phyloP scores from a whole-genome alignment of 148 eudicot species.

The Agrostemma githago region DNA sequence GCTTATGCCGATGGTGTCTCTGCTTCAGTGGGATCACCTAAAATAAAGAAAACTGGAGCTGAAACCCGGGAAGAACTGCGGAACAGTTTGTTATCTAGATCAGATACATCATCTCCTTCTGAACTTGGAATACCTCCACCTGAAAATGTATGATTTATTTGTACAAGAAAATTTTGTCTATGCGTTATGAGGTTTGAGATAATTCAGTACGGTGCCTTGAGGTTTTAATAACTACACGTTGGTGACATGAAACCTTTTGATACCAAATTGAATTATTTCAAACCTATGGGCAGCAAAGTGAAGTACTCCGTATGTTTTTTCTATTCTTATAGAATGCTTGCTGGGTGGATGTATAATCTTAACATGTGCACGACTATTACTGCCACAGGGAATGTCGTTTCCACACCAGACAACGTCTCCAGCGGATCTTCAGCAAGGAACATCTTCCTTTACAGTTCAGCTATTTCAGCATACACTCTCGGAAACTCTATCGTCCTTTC shows the following conservation, averaged over 20 bases:
- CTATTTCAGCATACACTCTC: constrained; percentile 85
- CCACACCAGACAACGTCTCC: constrained; percentile 47
- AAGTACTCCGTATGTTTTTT: neutral
- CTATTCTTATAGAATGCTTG: neutral
- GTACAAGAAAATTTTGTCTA: neutral
- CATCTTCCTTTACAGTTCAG: constrained; percentile 77
- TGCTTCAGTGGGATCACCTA: constrained; percentile 64
- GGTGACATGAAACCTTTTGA: neutral
- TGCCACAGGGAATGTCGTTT: constrained; percentile 50
- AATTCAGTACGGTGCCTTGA: neutral
- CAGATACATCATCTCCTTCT: constrained; percentile 45
- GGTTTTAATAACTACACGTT: neutral
- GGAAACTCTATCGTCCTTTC: constrained; percentile 89
- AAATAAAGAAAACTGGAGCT: constrained; percentile 83
- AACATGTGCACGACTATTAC: constrained; percentile 3
- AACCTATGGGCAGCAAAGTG: neutral
- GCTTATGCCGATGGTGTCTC: constrained; percentile 56
- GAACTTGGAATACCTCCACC: constrained; percentile 43
- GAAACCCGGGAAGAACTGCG: constrained; percentile 87
- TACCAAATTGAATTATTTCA: neutral
- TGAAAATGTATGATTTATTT: constrained; percentile 48
- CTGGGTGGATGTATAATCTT: neutral
- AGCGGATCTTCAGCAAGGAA: constrained; percentile 60
- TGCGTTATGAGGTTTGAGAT: neutral
- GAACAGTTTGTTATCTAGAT: constrained; percentile 58